These are phyloP conservation scores for Sporisorium sorghi DNA, from an alignment of 1,284 basidiomycete genomes.

Conservation along the genomic window DNA sequence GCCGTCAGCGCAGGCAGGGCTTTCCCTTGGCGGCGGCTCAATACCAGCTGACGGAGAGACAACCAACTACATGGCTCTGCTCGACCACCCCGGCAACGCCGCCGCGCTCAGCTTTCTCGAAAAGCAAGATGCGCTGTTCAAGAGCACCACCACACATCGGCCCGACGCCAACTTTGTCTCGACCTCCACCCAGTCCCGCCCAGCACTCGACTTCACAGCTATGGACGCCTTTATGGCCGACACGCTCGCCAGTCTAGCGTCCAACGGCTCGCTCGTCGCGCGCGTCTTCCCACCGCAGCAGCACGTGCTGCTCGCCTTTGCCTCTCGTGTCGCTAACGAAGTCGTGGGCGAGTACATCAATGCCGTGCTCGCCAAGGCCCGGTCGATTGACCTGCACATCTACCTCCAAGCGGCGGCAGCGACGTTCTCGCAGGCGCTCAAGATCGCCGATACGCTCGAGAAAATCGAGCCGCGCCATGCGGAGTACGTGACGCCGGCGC, in stretches of 20 bases:
- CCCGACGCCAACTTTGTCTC: slow-evolving; percentile 76
- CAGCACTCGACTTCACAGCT: slow-evolving; percentile 81
- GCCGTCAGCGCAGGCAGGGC: not conserved
- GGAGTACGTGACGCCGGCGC: slow-evolving; percentile 67
- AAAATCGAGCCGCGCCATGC: slow-evolving; percentile 60
- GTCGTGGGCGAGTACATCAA: slow-evolving; percentile 83
- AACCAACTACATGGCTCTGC: slow-evolving; percentile 79
- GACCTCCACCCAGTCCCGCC: slow-evolving; percentile 13
- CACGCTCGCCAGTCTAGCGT: slow-evolving; percentile 75
- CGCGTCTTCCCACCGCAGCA: slow-evolving; percentile 85
- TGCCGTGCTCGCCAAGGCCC: slow-evolving; percentile 80
- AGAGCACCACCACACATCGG: slow-evolving; percentile 76
- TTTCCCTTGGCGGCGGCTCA: not conserved
- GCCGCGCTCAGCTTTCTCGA: slow-evolving; percentile 79
- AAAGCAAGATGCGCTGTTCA: slow-evolving; percentile 92
- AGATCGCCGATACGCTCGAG: slow-evolving; percentile 77
- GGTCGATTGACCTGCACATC: slow-evolving; percentile 78
- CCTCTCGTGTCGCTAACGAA: slow-evolving; percentile 80
- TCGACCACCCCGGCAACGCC: slow-evolving; percentile 35
- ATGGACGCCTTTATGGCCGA: slow-evolving; percentile 90
- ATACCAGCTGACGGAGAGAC: slow-evolving; percentile 79
- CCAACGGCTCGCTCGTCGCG: slow-evolving; percentile 82
- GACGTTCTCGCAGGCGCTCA: slow-evolving; percentile 86
- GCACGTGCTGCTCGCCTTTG: slow-evolving; percentile 79
- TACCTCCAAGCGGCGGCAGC: slow-evolving; percentile 89